phyloP scores from a whole-genome alignment of 1,284 basidiomycete genomes.

The Ustilago vetiveriae region DNA sequence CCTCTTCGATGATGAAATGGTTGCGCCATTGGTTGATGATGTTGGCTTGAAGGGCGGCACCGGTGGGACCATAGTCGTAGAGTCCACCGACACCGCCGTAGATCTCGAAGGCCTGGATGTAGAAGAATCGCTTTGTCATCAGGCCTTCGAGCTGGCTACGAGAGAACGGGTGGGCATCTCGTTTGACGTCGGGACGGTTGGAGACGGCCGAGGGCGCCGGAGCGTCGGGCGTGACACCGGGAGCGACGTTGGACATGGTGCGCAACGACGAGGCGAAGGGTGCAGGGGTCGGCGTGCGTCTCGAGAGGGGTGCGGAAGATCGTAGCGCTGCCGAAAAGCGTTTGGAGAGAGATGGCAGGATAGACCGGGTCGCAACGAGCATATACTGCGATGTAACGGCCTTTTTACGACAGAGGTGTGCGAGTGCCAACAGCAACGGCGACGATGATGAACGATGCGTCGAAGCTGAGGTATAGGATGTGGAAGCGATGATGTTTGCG shows the following conservation, averaged over 20 bases:
- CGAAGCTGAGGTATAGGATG: slow-evolving; percentile 4
- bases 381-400: slow-evolving; percentile 16
- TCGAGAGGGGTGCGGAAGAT: neutral
- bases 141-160: slow-evolving; percentile 86
- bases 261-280: slow-evolving; percentile 2
- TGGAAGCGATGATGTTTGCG: neutral
- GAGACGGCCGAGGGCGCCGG: slow-evolving; percentile 45
- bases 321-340: slow-evolving; percentile 24
- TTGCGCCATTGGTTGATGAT: slow-evolving; percentile 96
- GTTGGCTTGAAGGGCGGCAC: slow-evolving; percentile 94
- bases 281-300: neutral
- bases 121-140: slow-evolving; percentile 94
- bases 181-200: slow-evolving; percentile 55
- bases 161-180: slow-evolving; percentile 82
- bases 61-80: slow-evolving; percentile 77
- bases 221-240: slow-evolving; percentile 36
- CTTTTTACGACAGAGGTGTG: neutral
- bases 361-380: slow-evolving; percentile 33
- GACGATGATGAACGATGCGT: too few relatives aligned
- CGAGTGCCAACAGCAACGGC: slow-evolving; percentile 1
- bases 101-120: slow-evolving; percentile 97
- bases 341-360: slow-evolving; percentile 26
- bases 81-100: slow-evolving; percentile 97
- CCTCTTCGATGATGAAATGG: slow-evolving; percentile 98
- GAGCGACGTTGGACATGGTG: slow-evolving; percentile 37